phyloP scores from a whole-genome alignment of 164 flowering plant genomes.

The Stephania cephalantha region DNA sequence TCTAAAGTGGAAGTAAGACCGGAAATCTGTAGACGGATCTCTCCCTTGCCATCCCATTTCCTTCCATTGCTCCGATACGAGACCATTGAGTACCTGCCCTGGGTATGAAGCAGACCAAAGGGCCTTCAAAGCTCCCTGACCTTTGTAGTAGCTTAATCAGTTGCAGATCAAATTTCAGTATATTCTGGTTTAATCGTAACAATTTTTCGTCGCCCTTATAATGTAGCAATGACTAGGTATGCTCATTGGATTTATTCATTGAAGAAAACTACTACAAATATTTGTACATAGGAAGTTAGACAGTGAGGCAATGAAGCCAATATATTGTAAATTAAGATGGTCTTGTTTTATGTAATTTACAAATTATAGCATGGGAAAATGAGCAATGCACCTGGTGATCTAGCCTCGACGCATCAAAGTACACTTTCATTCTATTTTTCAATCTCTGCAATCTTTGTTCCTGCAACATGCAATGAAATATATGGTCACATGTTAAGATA shows the following conservation, averaged over 20 bases:
- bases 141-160: conserved; percentile 6
- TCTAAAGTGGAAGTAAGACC: conserved; percentile 32
- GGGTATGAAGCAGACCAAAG: conserved; percentile 85
- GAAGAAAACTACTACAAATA: background rate
- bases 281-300: background rate
- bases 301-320: background rate
- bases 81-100: conserved; percentile 54
- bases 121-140: conserved; percentile 72
- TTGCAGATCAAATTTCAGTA: background rate
- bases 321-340: background rate
- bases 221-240: background rate
- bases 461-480: conserved; percentile 26
- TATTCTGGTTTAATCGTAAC: background rate
- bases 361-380: background rate
- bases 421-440: conserved; percentile 55
- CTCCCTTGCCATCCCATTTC: conserved; percentile 98
- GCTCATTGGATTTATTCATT: background rate
- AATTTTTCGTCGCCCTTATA: background rate
- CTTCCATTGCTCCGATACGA: conserved; percentile 89
- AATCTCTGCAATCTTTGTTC: conserved; percentile 63
- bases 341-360: background rate
- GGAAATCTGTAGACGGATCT: conserved; percentile 95
- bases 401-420: conserved; percentile 60
- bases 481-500: background rate
- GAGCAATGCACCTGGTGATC: conserved; percentile 69